These are phyloP conservation scores for Actinidia polygama DNA, from an alignment of 179 eudicot genomes.

Conservation along the genomic window DNA sequence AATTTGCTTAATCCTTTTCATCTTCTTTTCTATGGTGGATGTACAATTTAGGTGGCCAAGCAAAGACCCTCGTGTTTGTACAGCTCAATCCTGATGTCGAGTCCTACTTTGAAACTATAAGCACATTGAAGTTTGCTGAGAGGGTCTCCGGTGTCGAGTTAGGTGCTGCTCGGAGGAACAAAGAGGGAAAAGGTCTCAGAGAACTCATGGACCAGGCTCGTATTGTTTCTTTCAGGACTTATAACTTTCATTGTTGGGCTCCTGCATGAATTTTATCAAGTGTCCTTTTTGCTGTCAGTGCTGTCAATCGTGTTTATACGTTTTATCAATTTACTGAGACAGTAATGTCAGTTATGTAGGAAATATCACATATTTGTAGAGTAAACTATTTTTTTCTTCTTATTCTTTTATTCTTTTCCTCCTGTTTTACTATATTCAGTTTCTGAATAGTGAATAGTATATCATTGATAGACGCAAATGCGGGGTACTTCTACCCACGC, in stretches of 20 bases:
- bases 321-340: not conserved
- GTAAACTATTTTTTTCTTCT: not conserved
- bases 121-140: conserved; percentile 96
- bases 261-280: not conserved
- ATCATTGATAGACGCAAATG: not conserved
- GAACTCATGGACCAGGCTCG: conserved; percentile 96
- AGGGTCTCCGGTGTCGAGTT: conserved; percentile 98
- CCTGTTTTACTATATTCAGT: not conserved
- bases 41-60: conserved; percentile 78
- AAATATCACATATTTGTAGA: not conserved
- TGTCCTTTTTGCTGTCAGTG: not conserved
- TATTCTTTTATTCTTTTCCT: not conserved
- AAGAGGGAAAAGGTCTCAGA: conserved; percentile 91
- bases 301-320: too few species aligned
- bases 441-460: not conserved
- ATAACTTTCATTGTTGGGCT: not conserved
- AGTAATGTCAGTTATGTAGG: not conserved
- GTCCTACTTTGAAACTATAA: conserved; percentile 83
- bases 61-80: conserved; percentile 96
- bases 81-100: conserved; percentile 97
- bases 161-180: conserved; percentile 92
- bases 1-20: not conserved
- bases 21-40: conserved; percentile 1
- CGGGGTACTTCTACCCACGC: not conserved
- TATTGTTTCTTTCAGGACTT: conserved; percentile 17